Base-by-base conservation (phyloP, 2,329 filamentous ascomycete genomes). In the Aureobasidium sp. region DNA sequence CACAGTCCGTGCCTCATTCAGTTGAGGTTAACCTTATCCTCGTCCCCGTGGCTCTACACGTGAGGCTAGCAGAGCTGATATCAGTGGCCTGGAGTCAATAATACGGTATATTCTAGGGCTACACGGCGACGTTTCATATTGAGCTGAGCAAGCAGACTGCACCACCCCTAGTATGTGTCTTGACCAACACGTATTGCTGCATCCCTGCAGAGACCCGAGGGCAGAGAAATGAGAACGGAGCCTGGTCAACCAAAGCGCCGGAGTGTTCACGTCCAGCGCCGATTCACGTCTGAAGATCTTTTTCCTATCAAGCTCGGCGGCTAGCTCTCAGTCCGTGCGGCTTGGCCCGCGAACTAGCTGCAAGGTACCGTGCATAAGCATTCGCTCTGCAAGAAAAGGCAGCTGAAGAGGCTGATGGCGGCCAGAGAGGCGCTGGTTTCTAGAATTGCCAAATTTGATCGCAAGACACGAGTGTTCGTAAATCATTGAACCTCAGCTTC, bases 321-420 rank as follows among this genome's bases (percentile, higher is more conserved):
- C 44, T 60, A 60, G 44, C 15, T 37, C 41, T 31, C 37, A 14
- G 45, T 60, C 57, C 37, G 57, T 60, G 57, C 57, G 45, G 57
- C 22, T 17, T 49, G 11, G 34, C 45, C 57, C 57, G 57, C 44
- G 45, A 41, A 45, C 36, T 51, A 60, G 45, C 31, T 60, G 57
- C 57, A 60, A 60, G 57, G 57, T 51, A 60, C 57, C 34, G 34
- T 42, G 36, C 57, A 25, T 31, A 37, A 44, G 12, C 17, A 36
- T 9, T 39, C 3, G 31, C 14, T 39, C 22, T 17, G 8, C 31
- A 25, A 44, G 25, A 5, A 29, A 39, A 31, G 34, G 47, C 42
- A 59, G 42, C 29, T 59, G 55, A 59, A 15, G 27, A 17, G 22
- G 42, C 42, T 45, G 22, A 25, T 15, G 42, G 42, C 45, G 39